phyloP scores from a whole-genome alignment of 352 stramenopile genomes.

The Globisporangium okanoganense region DNA sequence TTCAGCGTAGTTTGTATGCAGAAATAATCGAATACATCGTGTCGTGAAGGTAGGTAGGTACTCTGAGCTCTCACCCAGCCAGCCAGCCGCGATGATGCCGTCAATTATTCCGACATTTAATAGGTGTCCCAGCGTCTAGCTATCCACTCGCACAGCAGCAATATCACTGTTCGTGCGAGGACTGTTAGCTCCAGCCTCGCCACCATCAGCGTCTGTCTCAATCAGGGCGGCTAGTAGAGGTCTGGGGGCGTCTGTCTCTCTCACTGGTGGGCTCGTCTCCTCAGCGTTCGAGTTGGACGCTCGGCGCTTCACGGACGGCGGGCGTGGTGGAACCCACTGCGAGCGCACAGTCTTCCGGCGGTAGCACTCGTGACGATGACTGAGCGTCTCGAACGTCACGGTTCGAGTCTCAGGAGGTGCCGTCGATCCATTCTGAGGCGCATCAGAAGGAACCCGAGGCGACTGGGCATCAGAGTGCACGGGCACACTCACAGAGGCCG shows the following conservation, averaged over 20 bases:
- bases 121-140: no score
- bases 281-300: conserved; percentile 6
- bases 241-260: background rate
- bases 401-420: background rate
- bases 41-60: background rate
- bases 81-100: no score
- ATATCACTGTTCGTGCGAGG: background rate
- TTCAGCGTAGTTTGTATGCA: background rate
- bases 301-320: background rate
- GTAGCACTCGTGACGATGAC: conserved; percentile 57
- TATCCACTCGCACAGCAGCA: no score
- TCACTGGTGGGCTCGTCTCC: background rate
- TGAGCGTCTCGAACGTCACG: conserved; percentile 30
- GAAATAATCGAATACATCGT: background rate
- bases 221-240: background rate
- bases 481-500: background rate
- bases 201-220: background rate
- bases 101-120: no score
- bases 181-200: background rate
- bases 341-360: conserved; percentile 36
- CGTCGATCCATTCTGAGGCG: background rate
- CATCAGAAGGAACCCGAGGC: background rate
- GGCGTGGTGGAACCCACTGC: conserved; percentile 25
- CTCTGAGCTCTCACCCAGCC: background rate
- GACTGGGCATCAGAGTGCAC: background rate